A percentile compares a stretch with the other conserved stretches of the same genome.
These are phyloP conservation scores for Capsicum baccatum DNA, from an alignment of 257 asterid genomes.

Conservation along the genomic window DNA sequence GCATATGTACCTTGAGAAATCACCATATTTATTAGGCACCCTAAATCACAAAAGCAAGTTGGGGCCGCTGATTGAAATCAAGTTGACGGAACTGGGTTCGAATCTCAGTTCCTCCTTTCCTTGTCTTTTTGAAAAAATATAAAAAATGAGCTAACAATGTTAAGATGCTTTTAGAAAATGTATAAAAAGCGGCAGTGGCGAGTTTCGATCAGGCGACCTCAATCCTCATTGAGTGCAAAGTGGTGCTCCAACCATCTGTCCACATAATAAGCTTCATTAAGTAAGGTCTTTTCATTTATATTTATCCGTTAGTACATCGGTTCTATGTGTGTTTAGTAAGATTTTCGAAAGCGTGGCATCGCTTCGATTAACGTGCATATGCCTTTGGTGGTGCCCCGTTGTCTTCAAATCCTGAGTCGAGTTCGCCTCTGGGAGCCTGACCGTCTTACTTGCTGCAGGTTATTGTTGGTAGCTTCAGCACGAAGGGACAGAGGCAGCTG, in stretches of 20 bases:
- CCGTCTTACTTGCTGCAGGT: conserved; percentile 25
- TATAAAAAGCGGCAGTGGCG: neutral
- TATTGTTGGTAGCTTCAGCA: conserved; percentile 34
- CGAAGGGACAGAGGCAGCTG: conserved; percentile 13
- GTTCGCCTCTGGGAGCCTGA: neutral
- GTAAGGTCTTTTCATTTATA: neutral
- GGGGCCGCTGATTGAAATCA: neutral
- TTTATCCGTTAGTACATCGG: neutral
- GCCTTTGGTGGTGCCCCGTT: neutral
- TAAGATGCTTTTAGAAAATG: neutral
- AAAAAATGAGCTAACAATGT: neutral
- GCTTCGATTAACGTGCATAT: neutral
- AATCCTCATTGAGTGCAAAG: neutral
- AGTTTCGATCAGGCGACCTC: neutral
- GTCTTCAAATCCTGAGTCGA: neutral
- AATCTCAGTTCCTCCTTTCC: neutral
- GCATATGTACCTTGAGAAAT: neutral
- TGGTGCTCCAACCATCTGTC: neutral
- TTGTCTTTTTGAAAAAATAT: neutral
- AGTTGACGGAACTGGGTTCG: neutral
- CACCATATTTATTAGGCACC: neutral
- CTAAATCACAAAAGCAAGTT: neutral
- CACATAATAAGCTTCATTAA: too few species aligned
- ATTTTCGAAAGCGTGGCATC: neutral
- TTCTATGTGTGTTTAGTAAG: neutral